A percentile compares a stretch with the other conserved stretches of the same genome.
phyloP scores from a whole-genome alignment of 2,329 filamentous ascomycete genomes.

The Colletotrichum sp. region DNA sequence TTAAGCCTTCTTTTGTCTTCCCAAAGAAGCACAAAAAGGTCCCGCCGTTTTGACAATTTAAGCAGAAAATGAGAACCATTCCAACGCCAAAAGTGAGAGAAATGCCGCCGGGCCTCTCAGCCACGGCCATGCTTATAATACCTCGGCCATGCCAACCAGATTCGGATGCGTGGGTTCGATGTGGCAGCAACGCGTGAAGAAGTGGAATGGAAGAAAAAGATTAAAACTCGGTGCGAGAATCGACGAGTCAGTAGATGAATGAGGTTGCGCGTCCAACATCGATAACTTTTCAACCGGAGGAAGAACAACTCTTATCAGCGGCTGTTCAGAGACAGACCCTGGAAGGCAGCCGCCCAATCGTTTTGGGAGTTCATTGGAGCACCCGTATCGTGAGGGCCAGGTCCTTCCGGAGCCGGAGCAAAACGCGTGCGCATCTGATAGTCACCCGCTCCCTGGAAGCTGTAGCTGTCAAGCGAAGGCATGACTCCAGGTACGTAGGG shows the following conservation, averaged over 20 bases:
- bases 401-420: constrained; percentile 42
- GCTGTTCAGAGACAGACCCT: constrained; percentile 75
- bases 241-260: background rate
- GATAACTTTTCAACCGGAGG: background rate
- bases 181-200: background rate
- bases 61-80: background rate
- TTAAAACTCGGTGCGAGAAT: background rate
- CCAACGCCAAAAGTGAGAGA: constrained; percentile 15
- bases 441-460: constrained; percentile 47
- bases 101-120: background rate
- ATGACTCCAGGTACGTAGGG: constrained; percentile 45
- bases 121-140: constrained; percentile 13
- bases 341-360: constrained; percentile 70
- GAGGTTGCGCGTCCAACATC: background rate
- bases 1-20: constrained; percentile 14
- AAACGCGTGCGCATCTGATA: constrained; percentile 56
- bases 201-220: background rate
- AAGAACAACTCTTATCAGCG: constrained; percentile 39
- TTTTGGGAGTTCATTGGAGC: constrained; percentile 37
- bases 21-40: constrained; percentile 20
- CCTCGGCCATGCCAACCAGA: constrained; percentile 1
- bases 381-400: constrained; percentile 32
- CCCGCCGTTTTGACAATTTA: constrained; percentile 18
- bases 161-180: background rate
- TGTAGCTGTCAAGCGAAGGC: constrained; percentile 48